These are phyloP conservation scores for Globisporangium echinulatum DNA, from an alignment of 352 stramenopile genomes.

Conservation along the genomic window DNA sequence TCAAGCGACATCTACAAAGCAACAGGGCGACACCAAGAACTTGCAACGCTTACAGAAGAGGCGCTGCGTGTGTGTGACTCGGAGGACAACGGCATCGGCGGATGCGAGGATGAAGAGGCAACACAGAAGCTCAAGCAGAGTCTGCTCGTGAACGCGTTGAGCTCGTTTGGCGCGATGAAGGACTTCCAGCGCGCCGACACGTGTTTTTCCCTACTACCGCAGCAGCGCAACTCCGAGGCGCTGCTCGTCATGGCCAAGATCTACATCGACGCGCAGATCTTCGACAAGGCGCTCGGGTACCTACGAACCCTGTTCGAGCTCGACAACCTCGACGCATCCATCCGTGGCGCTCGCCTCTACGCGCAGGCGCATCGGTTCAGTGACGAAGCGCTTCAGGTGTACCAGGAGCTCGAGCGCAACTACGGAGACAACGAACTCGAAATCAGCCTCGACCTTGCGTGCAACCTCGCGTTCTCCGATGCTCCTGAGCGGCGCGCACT, in stretches of 20 bases:
- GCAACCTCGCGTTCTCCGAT: constrained; percentile 32
- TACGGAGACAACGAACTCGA: constrained; percentile 46
- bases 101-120: constrained; percentile 13
- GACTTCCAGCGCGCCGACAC: constrained; percentile 57
- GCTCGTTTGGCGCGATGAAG: constrained; percentile 31
- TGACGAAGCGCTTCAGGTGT: constrained; percentile 49
- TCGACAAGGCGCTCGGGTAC: constrained; percentile 39
- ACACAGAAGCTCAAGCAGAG: constrained; percentile 32
- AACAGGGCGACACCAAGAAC: constrained; percentile 25
- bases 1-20: constrained; percentile 45
- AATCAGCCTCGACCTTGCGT: constrained; percentile 68
- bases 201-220: constrained; percentile 46
- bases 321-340: constrained; percentile 34
- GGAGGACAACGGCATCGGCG: constrained; percentile 30
- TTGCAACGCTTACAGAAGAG: constrained; percentile 52
- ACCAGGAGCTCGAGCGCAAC: constrained; percentile 49
- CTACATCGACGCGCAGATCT: constrained; percentile 34
- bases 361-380: constrained; percentile 37
- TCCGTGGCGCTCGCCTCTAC: constrained; percentile 39
- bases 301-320: constrained; percentile 50
- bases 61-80: constrained; percentile 46
- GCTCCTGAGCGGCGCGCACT: constrained; percentile 16
- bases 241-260: constrained; percentile 55
- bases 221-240: constrained; percentile 21
- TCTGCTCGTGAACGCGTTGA: constrained; percentile 39